Conservation (phyloP, 345 rosid genomes). For the thale cress (Arabidopsis thaliana) region TAIR10.1 NC_003071.7:122001-122500, state of each 20-base stretch:
- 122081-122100: no score
- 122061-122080: no score
- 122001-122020: slow-evolving; percentile 36
- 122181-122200: no score
- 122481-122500: not conserved
- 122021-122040: not conserved
- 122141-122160: no score
- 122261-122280: not conserved
- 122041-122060: no score
- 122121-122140: no score
- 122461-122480: not conserved
- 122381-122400: slow-evolving; percentile 44
- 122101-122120: no score
- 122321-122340: slow-evolving; percentile 32
- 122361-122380: slow-evolving; percentile 21
- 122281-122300: not conserved
- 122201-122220: no score
- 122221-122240: no score
- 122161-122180: no score
- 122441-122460: not conserved
- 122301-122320: slow-evolving; percentile 9
- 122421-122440: slow-evolving; percentile 40
- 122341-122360: slow-evolving; percentile 35
- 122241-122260: no score
- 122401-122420: slow-evolving; percentile 31